Percentiles rank a stretch among this genome's conserved stretches.
Evolutionary conservation across 1,284 basidiomycete genomes (phyloP).

Genomic region (Phenoliferia sp.): DNA sequence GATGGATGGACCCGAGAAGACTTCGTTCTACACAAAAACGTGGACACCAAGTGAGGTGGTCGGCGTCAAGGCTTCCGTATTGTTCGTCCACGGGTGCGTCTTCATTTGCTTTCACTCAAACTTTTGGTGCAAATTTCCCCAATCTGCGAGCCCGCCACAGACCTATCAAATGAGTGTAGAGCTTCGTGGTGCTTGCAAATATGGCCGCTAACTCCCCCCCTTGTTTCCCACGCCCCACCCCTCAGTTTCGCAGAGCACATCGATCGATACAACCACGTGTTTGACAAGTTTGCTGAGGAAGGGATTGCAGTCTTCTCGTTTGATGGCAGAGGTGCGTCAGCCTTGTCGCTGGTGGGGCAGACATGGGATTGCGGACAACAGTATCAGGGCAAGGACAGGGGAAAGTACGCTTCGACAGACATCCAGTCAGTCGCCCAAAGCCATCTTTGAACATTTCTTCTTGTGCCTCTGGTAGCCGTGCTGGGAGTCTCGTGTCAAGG

Average conservation of each 20-base stretch:
- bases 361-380: too few species aligned
- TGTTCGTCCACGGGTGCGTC: slow-evolving; percentile 37
- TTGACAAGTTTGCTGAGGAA: slow-evolving; percentile 40
- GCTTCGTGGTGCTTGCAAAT: background rate
- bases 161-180: background rate
- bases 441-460: too few species aligned
- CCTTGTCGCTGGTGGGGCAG: background rate
- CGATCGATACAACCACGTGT: slow-evolving; percentile 43
- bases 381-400: too few species aligned
- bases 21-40: slow-evolving; percentile 34
- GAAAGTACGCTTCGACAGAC: too few species aligned
- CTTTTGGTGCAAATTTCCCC: too few species aligned
- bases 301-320: slow-evolving; percentile 44
- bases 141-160: background rate
- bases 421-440: too few species aligned
- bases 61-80: slow-evolving; percentile 20
- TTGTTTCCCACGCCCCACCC: background rate
- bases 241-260: slow-evolving; percentile 44
- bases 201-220: background rate
- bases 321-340: slow-evolving; percentile 42
- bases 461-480: too few species aligned
- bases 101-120: background rate
- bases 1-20: background rate
- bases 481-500: too few species aligned
- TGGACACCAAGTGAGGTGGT: slow-evolving; percentile 17